Conservation (phyloP, 306 rosid genomes). For the Mimosa pudica region DNA sequence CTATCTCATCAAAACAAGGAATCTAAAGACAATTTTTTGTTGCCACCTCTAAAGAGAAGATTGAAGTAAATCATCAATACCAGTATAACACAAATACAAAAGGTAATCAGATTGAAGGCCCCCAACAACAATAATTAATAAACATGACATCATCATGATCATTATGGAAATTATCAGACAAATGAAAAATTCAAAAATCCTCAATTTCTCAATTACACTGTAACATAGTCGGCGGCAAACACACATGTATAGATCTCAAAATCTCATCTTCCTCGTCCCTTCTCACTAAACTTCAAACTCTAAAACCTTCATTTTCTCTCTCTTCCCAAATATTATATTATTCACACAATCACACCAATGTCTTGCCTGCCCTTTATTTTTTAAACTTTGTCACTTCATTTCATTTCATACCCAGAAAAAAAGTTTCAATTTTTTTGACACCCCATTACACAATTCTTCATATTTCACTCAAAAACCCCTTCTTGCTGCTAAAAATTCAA, state of each 20-base stretch:
- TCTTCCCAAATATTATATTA: background rate
- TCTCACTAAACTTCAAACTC: background rate
- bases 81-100: no score
- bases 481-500: background rate
- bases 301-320: background rate
- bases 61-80: no score
- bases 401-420: background rate
- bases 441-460: background rate
- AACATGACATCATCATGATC: background rate
- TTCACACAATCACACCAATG: background rate
- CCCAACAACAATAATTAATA: background rate
- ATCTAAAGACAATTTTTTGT: no score
- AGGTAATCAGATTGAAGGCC: no score
- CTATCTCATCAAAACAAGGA: no score
- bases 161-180: background rate
- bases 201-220: background rate
- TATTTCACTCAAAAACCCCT: background rate
- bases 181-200: background rate
- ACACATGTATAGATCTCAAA: background rate
- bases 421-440: background rate
- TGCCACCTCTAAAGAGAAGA: no score
- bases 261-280: background rate
- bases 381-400: background rate
- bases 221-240: background rate
- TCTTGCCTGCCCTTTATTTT: background rate